Evolutionary conservation across 1,284 basidiomycete species (phyloP), one percentile per base, ranked within the genome.

Genomic region (Caloboletus inedulis): DNA sequence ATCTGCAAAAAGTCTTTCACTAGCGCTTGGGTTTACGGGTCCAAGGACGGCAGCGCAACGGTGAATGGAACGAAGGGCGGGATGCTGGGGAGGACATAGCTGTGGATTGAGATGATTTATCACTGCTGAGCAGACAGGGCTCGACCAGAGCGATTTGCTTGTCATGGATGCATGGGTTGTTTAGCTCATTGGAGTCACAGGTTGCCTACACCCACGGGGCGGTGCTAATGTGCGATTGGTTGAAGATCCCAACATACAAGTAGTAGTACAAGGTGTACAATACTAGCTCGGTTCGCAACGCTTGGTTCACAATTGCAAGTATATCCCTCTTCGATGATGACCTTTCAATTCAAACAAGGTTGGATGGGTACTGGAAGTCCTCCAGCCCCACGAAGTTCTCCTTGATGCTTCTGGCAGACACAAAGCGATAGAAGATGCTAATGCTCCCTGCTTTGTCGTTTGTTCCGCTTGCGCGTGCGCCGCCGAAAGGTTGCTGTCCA

Each of bases 361-460:
- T 97, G 44, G 89, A 92, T 37, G 93, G 92, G 73, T 98, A 98
- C 23, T 71, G 63, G 72, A 86, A 88, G 47, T 87, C 84, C 59
- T 88, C 83, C 59, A 94, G 73, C 13, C 81, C 81, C 41, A 94
- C 79, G 65, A 96, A 96, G 69, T 89, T 92, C 77, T 99, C 96
- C 80, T 98, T 99, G 79, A 99, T 95, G 60, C 89, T 93, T 64
- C 96, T 81, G 43, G 90, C 86, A 51, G 88, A 92, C 51, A 94
- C 81, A 72, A 95, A 96, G 54, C 93, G 78, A 72, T 89, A 93
- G 75, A 91, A 95, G 68, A 98, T 91, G 62, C 80, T 84, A 60
- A 94, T 87, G 59, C 89, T 93, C 14, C 96, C 96, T 1, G 94
- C 91, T 78, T 98, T 99, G 75, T 99, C 97, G 77, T 98, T 98